Evolutionary conservation across 2,329 filamentous ascomycete species (phyloP), one percentile per base, ranked within the genome.

Genomic region (Paracoccidioides brasiliensis): DNA sequence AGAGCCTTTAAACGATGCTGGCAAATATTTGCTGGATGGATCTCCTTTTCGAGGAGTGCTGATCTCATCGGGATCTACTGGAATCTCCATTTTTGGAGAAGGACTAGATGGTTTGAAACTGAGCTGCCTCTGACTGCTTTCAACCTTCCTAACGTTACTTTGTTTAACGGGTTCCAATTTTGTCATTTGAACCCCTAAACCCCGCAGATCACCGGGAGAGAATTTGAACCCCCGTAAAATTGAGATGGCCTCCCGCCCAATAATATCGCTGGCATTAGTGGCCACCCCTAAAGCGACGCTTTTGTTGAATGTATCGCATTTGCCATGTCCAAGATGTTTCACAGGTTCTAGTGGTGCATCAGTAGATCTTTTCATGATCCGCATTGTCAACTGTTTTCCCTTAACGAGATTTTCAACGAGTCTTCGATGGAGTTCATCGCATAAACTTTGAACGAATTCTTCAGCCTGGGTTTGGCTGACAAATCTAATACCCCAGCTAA

Each of bases 401-500:
- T 86, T 94, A 53, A 96, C 89, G 35, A 84, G 79, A 67, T 96
- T 89, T 60, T 90, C 87, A 28, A 90, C 66, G 15, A 98, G 73
- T 1, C 93, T 80, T 55, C 84, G 85, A 62, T 90, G 84, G 5
- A 98, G 74, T 69, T 98, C 93, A 55, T 84, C 84, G 65, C 88
- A 93, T 0, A 98, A 74, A 61, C 88, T 93, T 58, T 82, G 76
- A 35, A 97, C 79, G 67, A 98, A 98, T 60, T 94, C 88, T 57
- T 97, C 91, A 0, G 90, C 90, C 70, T 98, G 91, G n/a, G 81
- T 79, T 65, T 96, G 89, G 58, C 80, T 94, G 62, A 93, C 82
- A 67, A 98, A 98, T 5, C 93, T 84, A 55, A 98, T 95, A 2
- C 94, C 93, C 93, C 93, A 98, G 64, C 93, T 98, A 59, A 98